Conservation (phyloP, 345 rosid genomes). For the Eucalyptus shirleyi region DNA sequence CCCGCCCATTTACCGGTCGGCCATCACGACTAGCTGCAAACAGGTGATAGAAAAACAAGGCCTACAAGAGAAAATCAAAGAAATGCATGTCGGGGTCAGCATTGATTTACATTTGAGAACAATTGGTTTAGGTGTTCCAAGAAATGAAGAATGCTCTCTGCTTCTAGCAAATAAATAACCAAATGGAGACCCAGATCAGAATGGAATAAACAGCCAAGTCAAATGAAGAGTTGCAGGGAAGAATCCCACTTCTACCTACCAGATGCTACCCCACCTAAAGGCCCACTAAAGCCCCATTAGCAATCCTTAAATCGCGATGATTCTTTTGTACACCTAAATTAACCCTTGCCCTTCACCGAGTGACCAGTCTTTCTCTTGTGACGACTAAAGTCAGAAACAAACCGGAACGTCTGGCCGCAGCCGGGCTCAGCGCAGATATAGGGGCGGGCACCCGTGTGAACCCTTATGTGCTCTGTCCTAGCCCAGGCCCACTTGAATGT, state of each 20-base stretch:
- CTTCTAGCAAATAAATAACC: background rate
- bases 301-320: background rate
- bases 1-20: background rate
- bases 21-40: background rate
- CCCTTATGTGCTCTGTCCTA: conserved; percentile 87
- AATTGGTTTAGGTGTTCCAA: background rate
- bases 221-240: background rate
- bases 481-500: conserved; percentile 99
- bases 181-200: background rate
- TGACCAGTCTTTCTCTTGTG: conserved; percentile 97
- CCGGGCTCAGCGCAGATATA: conserved; percentile 70
- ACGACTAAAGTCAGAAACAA: conserved; percentile 92
- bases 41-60: background rate
- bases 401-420: conserved; percentile 89
- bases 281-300: background rate
- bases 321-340: background rate
- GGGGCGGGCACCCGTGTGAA: conserved; percentile 97
- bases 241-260: background rate
- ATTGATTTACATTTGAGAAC: background rate
- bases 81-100: background rate
- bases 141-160: background rate
- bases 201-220: background rate
- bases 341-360: conserved; percentile 43
- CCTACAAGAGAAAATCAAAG: background rate
- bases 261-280: background rate